A percentile compares a stretch with the other conserved stretches of the same genome.
Conservation (phyloP, 805 yeast genomes). For the Grigorovia yakushimaensis region DNA sequence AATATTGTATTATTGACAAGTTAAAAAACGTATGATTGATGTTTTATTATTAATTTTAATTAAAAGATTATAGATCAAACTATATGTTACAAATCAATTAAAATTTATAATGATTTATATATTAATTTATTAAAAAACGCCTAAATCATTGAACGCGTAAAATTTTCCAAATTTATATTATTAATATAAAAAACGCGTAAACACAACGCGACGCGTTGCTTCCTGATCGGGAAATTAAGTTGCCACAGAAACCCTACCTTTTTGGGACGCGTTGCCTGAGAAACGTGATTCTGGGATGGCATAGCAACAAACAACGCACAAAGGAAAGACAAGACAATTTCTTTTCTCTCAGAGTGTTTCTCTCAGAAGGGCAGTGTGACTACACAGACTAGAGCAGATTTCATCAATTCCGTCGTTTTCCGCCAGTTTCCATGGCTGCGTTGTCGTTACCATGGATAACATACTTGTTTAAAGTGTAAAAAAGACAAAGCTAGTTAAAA, state of each 20-base stretch:
- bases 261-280: not conserved
- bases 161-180: not conserved
- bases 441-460: no score
- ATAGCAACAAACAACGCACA: not conserved
- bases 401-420: no score
- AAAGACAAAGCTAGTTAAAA: no score
- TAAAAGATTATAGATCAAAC: no score
- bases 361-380: no score
- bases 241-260: not conserved
- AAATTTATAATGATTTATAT: not conserved
- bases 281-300: not conserved
- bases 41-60: no score
- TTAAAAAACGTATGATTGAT: not conserved
- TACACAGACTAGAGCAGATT: no score
- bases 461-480: no score
- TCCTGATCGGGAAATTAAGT: not conserved
- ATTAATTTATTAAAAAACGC: not conserved
- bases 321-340: no score
- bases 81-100: not conserved
- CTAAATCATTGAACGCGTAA: not conserved
- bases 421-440: no score
- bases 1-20: not conserved
- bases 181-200: constrained; percentile 1
- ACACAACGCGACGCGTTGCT: not conserved
- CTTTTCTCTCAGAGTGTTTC: no score